Evolutionary conservation across 2,329 filamentous ascomycete genomes (phyloP), one percentile per base, ranked within the genome.

Genomic region (Xylaria multiplex): DNA sequence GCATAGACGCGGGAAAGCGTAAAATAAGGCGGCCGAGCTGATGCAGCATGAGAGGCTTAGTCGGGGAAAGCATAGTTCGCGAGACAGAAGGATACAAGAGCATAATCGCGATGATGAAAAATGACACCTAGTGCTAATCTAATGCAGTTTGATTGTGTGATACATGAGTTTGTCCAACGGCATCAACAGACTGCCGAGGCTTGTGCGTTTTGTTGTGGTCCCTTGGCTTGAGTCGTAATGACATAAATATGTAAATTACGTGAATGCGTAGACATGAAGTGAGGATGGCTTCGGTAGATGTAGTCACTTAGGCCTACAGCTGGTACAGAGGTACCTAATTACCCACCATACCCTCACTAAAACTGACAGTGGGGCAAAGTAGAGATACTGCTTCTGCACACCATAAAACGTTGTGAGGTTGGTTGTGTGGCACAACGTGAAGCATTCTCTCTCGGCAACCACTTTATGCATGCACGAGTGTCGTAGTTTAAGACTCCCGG

Each of bases 41-140:
- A 61, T 43, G 35, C 35, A 27, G 54, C 16, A 42, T 43, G 45
- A 37, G 48, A n/a, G 32, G 9, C 40, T 59, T 16, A 43, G 30
- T 32, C 30, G 22, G 32, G 32, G 22, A 37, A 42, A 54, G 45
- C 19, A 32, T 48, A 19, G 49, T 56, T 63, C 42, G 54, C 43
- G 48, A 62, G 45, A 64, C 42, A 37, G 35, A 54, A 54, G 43
- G 35, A 59, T 42, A 60, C 27, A 32, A 55, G 45, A 56, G 24
- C 42, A 59, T 54, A 46, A 57, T 61, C 42, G 59, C 59, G 30
- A 50, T 61, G 59, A 60, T 22, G 45, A 55, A 49, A 30, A 43
- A 42, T 35, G 32, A 64, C 4, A 43, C 19, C 16, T 13, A 14
- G 53, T 42, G 30, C 11, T 16, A 55, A 9, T 37, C 11, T 6